These are phyloP conservation scores for Eutypella sp. DNA, from an alignment of 2,329 filamentous ascomycete species.

Conservation along the genomic window DNA sequence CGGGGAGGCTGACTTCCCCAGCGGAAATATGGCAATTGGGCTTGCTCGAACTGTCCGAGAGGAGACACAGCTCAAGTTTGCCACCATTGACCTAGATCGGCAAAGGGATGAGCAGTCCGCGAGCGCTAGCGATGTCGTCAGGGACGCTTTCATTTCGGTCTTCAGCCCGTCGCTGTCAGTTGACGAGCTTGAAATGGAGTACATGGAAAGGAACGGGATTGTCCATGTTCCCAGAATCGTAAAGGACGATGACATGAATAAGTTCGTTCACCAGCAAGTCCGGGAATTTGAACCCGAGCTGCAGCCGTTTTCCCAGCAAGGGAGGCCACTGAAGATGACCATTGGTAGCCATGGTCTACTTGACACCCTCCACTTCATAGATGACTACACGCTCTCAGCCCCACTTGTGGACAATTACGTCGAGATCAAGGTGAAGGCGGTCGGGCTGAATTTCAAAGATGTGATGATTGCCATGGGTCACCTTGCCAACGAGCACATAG, in stretches of 20 bases:
- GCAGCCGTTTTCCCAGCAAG: constrained; percentile 31
- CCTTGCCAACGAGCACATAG: constrained; percentile 18
- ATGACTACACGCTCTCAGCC: constrained; percentile 19
- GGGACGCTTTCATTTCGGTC: constrained; percentile 30
- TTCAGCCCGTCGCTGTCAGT: constrained; percentile 28
- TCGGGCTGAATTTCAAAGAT: constrained; percentile 25
- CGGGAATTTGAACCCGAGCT: constrained; percentile 32
- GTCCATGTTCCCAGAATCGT: constrained; percentile 36
- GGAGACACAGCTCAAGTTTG: constrained; percentile 27
- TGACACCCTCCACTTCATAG: constrained; percentile 25
- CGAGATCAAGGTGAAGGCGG: constrained; percentile 23
- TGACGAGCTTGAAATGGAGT: constrained; percentile 35
- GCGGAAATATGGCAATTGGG: constrained; percentile 28
- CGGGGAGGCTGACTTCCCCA: constrained; percentile 24
- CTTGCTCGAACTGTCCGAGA: constrained; percentile 29
- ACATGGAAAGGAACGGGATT: constrained; percentile 32
- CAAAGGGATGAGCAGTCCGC: constrained; percentile 10
- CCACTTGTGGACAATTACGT: constrained; percentile 30
- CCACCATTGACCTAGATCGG: constrained; percentile 28
- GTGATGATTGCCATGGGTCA: constrained; percentile 23
- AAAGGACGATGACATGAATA: constrained; percentile 36
- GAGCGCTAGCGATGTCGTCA: constrained; percentile 18
- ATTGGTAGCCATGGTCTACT: constrained; percentile 22
- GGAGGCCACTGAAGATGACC: constrained; percentile 21
- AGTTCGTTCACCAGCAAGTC: constrained; percentile 39